Conservation (phyloP, 371 early-diverging fungal species). For the Sanchytrium tribonematis region DNA sequence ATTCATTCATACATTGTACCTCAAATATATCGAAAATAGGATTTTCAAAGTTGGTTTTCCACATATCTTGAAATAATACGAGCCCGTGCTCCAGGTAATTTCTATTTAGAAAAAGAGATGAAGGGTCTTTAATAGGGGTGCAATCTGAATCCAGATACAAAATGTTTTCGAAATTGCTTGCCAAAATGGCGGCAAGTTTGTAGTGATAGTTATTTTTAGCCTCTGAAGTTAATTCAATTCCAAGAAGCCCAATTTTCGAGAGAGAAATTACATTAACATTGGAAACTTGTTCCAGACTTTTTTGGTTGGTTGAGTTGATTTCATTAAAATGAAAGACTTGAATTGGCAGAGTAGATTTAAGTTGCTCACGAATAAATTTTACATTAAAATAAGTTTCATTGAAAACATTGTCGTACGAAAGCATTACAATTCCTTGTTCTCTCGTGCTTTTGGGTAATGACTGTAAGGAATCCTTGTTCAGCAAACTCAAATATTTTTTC, state of each 20-base stretch:
- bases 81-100: not conserved
- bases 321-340: not conserved
- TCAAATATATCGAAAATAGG: not conserved
- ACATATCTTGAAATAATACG: not conserved
- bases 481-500: not conserved
- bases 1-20: not conserved
- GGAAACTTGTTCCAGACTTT: not conserved
- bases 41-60: not conserved
- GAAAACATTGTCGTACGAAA: not conserved
- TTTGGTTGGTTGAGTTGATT: not conserved
- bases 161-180: not conserved
- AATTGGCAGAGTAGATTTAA: not conserved
- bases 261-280: not conserved
- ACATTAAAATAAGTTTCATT: not conserved
- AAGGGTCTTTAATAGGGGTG: not conserved
- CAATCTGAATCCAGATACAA: not conserved
- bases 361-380: not conserved
- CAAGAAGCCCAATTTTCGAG: not conserved
- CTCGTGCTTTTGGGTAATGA: not conserved
- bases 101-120: not conserved
- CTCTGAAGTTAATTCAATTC: not conserved
- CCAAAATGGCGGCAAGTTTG: not conserved
- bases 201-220: not conserved
- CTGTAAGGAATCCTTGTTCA: not conserved
- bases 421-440: not conserved